phyloP scores from a whole-genome alignment of 73 alveolate species.

The Paramecium caudatum region DNA sequence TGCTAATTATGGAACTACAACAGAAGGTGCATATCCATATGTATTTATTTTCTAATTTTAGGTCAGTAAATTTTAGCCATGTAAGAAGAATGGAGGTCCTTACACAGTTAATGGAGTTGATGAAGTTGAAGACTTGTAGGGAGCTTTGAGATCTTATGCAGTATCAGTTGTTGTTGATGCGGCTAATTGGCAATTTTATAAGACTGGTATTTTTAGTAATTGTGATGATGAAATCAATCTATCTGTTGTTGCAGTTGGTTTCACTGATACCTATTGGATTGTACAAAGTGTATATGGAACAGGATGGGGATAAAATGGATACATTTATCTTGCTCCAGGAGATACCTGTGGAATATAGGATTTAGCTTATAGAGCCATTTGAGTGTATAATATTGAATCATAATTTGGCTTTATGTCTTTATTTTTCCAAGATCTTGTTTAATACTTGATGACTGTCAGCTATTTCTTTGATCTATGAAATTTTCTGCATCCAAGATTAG shows the following conservation, averaged over 20 bases:
- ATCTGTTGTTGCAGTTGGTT: constrained; percentile 49
- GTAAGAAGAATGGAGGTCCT: constrained; percentile 63
- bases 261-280: constrained; percentile 16
- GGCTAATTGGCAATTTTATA: constrained; percentile 50
- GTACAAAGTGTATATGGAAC: constrained; percentile 58
- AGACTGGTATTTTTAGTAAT: constrained; percentile 36
- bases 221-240: constrained; percentile 20
- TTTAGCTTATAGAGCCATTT: neutral
- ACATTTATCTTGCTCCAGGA: constrained; percentile 51
- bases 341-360: constrained; percentile 56
- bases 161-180: constrained; percentile 64
- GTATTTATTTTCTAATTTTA: neutral
- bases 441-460: neutral
- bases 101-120: constrained; percentile 43
- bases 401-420: constrained; percentile 7
- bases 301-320: constrained; percentile 55
- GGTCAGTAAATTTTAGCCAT: constrained; percentile 10
- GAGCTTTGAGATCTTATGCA: constrained; percentile 1
- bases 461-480: constrained; percentile 19
- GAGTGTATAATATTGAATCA: constrained; percentile 30
- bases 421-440: neutral
- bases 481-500: constrained; percentile 69
- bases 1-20: constrained; percentile 38
- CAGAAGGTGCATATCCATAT: constrained; percentile 63
- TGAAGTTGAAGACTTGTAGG: constrained; percentile 14